Conservation (phyloP, 2,329 filamentous ascomycete genomes). For the Exophiala bonariae region DNA sequence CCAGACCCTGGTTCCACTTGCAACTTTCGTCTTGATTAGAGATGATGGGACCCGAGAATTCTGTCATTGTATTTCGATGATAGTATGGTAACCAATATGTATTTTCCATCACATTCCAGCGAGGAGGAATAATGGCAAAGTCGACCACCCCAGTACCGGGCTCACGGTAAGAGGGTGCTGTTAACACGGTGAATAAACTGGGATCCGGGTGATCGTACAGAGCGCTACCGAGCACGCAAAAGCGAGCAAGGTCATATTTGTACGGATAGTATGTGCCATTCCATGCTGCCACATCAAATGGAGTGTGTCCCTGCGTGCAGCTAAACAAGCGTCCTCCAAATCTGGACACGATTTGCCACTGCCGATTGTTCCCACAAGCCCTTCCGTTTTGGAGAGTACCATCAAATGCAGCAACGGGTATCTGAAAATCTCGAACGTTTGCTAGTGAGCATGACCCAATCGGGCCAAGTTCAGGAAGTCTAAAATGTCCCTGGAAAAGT, state of each 20-base stretch:
- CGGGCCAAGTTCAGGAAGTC: conserved; percentile 66
- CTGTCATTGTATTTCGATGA: conserved; percentile 42
- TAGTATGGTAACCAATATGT: conserved; percentile 45
- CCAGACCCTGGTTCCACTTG: conserved; percentile 9
- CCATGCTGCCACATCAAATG: conserved; percentile 72
- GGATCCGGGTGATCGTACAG: conserved; percentile 43
- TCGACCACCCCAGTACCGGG: conserved; percentile 35
- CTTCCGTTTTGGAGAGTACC: conserved; percentile 39
- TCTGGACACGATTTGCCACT: conserved; percentile 59
- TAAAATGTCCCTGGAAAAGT: conserved; percentile 64
- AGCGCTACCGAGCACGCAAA: conserved; percentile 41
- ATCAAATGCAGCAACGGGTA: conserved; percentile 59
- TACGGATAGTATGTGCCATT: conserved; percentile 62
- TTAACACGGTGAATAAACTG: conserved; percentile 42
- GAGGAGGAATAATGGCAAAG: conserved; percentile 41
- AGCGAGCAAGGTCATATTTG: conserved; percentile 44
- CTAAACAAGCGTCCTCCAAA: conserved; percentile 62
- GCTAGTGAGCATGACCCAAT: conserved; percentile 67
- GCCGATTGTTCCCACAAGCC: conserved; percentile 35
- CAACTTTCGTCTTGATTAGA: conserved; percentile 9
- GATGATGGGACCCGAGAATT: conserved; percentile 26
- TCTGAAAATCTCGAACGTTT: conserved; percentile 65
- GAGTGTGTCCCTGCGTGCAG: conserved; percentile 63
- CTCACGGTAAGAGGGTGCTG: conserved; percentile 35
- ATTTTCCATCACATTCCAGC: conserved; percentile 40